phyloP scores from a whole-genome alignment of 371 early-diverging fungal genomes.

The Rhizopus sp. region DNA sequence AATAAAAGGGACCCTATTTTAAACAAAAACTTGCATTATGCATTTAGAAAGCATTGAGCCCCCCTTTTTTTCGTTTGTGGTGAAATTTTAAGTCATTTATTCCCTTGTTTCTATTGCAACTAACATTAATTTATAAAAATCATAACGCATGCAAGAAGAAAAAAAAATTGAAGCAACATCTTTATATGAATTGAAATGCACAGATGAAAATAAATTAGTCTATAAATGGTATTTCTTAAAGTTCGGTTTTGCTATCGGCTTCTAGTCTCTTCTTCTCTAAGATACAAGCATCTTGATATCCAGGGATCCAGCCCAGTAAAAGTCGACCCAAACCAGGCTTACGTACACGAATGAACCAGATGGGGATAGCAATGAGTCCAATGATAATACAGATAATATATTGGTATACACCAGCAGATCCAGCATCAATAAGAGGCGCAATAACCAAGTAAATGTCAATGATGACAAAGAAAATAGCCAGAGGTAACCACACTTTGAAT shows the following conservation, averaged over 20 bases:
- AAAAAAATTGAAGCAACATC: not conserved
- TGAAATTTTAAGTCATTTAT: no score
- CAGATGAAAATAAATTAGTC: conserved; percentile 1
- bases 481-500: conserved; percentile 40
- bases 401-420: conserved; percentile 34
- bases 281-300: conserved; percentile 32
- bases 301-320: conserved; percentile 41
- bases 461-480: conserved; percentile 37
- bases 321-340: conserved; percentile 34
- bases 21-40: no score
- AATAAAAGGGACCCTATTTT: not conserved
- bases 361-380: conserved; percentile 36
- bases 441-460: conserved; percentile 37
- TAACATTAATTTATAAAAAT: no score
- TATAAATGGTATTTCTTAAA: not conserved
- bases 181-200: conserved; percentile 2
- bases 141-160: not conserved
- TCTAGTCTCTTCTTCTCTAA: conserved; percentile 7
- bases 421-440: conserved; percentile 46
- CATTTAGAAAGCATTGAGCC: no score
- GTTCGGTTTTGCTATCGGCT: not conserved
- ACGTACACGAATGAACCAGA: conserved; percentile 41
- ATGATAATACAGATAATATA: conserved; percentile 40
- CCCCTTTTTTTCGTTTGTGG: no score
- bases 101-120: no score